Base-by-base conservation (phyloP, 192 early-diverging fungal genomes). In the Umbelopsis sp. region DNA sequence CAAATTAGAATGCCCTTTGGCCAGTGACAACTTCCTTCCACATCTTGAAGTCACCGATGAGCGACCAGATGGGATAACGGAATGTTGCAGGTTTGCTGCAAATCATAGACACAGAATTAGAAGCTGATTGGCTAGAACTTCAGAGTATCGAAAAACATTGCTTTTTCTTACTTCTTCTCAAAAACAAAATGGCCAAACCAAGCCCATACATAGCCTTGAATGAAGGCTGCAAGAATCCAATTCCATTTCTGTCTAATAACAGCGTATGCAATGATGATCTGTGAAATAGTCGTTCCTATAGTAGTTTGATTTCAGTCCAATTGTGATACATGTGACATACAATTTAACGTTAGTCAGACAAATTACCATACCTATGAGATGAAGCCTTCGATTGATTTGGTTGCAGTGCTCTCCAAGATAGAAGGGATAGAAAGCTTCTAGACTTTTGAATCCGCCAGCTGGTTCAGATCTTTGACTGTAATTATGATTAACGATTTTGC, bases 71-170 rank as follows among this genome's bases (percentile, higher is more conserved):
- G 1, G 91, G 91, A 69, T 89, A 89, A 70, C 75, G 84, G 77
- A 92, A 92, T 1, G 91, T 92, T 1, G 91, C 91, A 54, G 91
- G 91, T 56, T 84, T 86, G 81, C 88, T 90, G 65, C 76, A 78
- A 54, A 84, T 9, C 51, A 66, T 34, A 53, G 9, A 59, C 0
- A 53, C 56, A 21, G 14, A 44, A 3, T 53, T 1, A 21, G 41
- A 16, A 26, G 26, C 29, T 22, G 26, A 76, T 14, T 25, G 22
- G 24, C 17, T 32, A 24, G 43, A 22, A 24, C 1, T 3, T 51
- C 7, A 12, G 2, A 59, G 14, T 31, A 36, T 25, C 2, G 24
- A 2, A n/a, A 67, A 14, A 21, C 38, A n/a, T n/a, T n/a, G n/a
- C 25, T 34, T 16, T 34, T 0, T 25, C 73, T 72, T 72, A 79